Evolutionary conservation across 495 filamentous ascomycete genomes (phyloP).

Genomic region (Talaromyces borbonicus): DNA sequence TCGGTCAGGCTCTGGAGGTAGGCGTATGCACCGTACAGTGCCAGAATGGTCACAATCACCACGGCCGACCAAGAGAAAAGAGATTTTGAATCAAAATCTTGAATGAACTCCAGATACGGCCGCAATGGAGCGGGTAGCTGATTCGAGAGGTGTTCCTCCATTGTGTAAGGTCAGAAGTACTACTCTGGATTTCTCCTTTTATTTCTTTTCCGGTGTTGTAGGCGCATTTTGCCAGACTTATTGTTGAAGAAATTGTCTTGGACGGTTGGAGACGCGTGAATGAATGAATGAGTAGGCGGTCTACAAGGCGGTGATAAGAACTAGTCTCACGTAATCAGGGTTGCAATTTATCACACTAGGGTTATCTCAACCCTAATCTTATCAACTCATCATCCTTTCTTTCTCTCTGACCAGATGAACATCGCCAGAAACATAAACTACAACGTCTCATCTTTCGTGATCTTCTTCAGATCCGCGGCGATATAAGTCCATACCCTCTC

Average conservation of each 20-base stretch:
- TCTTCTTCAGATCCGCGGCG: conserved; percentile 29
- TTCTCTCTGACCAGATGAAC: no score
- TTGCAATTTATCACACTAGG: not conserved
- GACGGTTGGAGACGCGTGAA: not conserved
- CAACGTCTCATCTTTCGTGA: not conserved
- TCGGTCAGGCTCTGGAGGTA: conserved; percentile 30
- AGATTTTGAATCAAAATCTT: conserved; percentile 16
- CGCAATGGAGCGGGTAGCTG: no score
- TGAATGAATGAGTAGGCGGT: not conserved
- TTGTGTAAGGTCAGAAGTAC: not conserved
- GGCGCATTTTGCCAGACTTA: not conserved
- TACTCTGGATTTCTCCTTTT: not conserved
- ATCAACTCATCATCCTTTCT: not conserved
- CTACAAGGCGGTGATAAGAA: not conserved
- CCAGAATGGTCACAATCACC: conserved; percentile 24
- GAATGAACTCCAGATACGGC: no score
- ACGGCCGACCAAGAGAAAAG: not conserved
- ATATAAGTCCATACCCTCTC: conserved; percentile 40
- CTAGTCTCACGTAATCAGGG: no score
- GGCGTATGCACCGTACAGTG: conserved; percentile 27
- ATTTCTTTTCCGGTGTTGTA: not conserved
- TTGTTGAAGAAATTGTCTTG: not conserved
- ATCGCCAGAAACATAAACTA: no score
- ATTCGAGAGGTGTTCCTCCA: no score
- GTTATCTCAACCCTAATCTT: not conserved